Evolutionary conservation across 2,329 filamentous ascomycete species (phyloP), one percentile per base, ranked within the genome.

Genomic region (Cladobotryum protrusum): DNA sequence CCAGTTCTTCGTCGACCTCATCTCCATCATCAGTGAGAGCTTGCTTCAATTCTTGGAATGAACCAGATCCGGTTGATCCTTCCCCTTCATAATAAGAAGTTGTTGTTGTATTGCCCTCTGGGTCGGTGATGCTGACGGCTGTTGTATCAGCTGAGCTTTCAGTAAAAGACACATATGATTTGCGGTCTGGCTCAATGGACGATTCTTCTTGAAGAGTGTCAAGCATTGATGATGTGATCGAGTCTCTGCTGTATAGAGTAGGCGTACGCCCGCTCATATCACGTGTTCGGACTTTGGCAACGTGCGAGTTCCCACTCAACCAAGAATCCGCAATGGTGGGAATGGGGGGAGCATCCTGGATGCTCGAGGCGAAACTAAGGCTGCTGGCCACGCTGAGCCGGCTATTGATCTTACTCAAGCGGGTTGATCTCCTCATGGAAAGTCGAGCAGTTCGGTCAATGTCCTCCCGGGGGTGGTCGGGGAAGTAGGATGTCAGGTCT

Each of bases 401-500:
- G 66, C 89, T 95, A 57, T 95, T 92, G 57, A 95, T 89, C 66
- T 89, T 88, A 72, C 92, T 97, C 56, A 97, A 77, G 47, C 93
- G 86, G 47, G 88, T 89, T 37, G 92, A 97, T 58, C 93, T 82
- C 58, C 92, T 82, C 67, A 96, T 86, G 1, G 92, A 96, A 69
- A 96, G 81, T 44, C 93, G 87, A 55, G 96, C 91, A 1, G 93
- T 97, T 59, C 90, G 87, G 67, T 97, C 93, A 64, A 99, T 96
- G 59, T 95, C 89, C 64, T 96, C 91, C 49, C 89, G 85, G 45
- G 91, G 84, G 61, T 97, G 92, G 62, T 95, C 90, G 0, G 93
- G 93, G 76, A 99, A 99, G 74, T 97, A 99, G 0, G 91, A 95
- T 1, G 89, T 93, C 52, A 99, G 75, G 64, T 99, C 93, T 18